Evolutionary conservation across 1,139 yeast genomes (phyloP).

Genomic region (Suhomyces wounanorum): DNA sequence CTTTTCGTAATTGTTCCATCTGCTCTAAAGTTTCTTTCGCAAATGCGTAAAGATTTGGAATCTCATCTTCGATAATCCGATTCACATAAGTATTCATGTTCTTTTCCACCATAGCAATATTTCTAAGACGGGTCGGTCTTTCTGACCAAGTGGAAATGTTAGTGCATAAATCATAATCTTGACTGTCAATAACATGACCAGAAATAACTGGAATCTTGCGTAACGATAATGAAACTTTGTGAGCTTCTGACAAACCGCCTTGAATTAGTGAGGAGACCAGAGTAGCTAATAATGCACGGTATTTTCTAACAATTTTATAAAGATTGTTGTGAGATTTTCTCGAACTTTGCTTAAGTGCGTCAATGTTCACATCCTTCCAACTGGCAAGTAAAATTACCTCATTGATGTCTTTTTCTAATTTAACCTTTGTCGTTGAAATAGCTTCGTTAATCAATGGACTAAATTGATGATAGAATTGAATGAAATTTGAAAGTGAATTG

Average conservation of each 20-base stretch:
- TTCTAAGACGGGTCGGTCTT: slow-evolving; percentile 58
- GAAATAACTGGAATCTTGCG: slow-evolving; percentile 17
- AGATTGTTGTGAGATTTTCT: slow-evolving; percentile 81
- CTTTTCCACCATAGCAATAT: slow-evolving; percentile 49
- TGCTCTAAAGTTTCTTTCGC: slow-evolving; percentile 58
- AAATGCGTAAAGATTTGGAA: slow-evolving; percentile 50
- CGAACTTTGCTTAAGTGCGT: slow-evolving; percentile 92
- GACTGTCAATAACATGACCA: slow-evolving; percentile 19
- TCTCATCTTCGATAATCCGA: slow-evolving; percentile 32
- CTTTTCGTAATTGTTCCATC: slow-evolving; percentile 64
- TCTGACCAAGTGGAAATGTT: slow-evolving; percentile 48
- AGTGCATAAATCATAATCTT: slow-evolving; percentile 21
- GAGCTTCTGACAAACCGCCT: slow-evolving; percentile 47
- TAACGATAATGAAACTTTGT: slow-evolving; percentile 14
- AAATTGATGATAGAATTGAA: slow-evolving; percentile 70
- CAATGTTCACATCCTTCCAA: slow-evolving; percentile 96
- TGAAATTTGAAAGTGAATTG: slow-evolving; percentile 60
- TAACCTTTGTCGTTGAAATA: slow-evolving; percentile 48
- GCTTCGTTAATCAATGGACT: slow-evolving; percentile 45
- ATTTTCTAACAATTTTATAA: slow-evolving; percentile 82
- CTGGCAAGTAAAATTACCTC: slow-evolving; percentile 89
- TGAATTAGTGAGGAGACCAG: slow-evolving; percentile 62
- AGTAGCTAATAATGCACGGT: slow-evolving; percentile 61
- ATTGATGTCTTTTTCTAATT: slow-evolving; percentile 73
- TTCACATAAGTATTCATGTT: slow-evolving; percentile 56